Evolutionary conservation across 2,329 filamentous ascomycete genomes (phyloP).

Genomic region (Fusarium equiseti): DNA sequence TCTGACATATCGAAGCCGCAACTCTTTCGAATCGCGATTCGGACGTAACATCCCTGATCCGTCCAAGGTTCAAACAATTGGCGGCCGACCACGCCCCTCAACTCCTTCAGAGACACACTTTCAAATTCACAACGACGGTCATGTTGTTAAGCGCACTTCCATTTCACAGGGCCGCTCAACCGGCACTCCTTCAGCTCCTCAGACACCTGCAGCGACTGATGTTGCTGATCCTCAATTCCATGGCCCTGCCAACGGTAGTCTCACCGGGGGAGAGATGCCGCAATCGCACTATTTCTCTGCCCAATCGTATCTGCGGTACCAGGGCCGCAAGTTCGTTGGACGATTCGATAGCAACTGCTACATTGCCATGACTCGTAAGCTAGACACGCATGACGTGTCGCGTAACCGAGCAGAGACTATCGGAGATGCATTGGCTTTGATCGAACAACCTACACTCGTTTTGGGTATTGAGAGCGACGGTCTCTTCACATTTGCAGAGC

Average conservation of each 20-base stretch:
- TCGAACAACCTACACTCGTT: slow-evolving; percentile 90
- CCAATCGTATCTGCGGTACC: slow-evolving; percentile 96
- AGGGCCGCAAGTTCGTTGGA: slow-evolving; percentile 95
- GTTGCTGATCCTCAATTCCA: slow-evolving; percentile 74
- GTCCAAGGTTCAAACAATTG: slow-evolving; percentile 84
- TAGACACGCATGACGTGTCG: slow-evolving; percentile 96
- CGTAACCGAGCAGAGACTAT: slow-evolving; percentile 77
- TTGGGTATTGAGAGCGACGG: slow-evolving; percentile 96
- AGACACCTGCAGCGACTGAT: slow-evolving; percentile 45
- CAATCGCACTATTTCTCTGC: slow-evolving; percentile 95
- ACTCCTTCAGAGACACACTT: slow-evolving; percentile 80
- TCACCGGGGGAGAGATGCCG: slow-evolving; percentile 65
- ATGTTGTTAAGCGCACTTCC: slow-evolving; percentile 69
- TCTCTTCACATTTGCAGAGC: slow-evolving; percentile 96
- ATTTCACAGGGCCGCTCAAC: slow-evolving; percentile 61
- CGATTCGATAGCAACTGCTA: slow-evolving; percentile 99
- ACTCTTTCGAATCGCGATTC: slow-evolving; percentile 96
- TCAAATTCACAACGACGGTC: slow-evolving; percentile 86
- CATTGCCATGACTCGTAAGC: slow-evolving; percentile 96
- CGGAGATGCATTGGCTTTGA: slow-evolving; percentile 79
- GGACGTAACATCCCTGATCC: slow-evolving; percentile 92
- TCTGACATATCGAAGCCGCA: slow-evolving; percentile 93
- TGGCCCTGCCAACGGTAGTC: slow-evolving; percentile 66
- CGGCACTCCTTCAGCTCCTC: slow-evolving; percentile 48
- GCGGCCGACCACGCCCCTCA: slow-evolving; percentile 69